A percentile compares a stretch with the other conserved stretches of the same genome.
Conservation (phyloP, 1,284 basidiomycete genomes). For the Trichosporon inkin region DNA sequence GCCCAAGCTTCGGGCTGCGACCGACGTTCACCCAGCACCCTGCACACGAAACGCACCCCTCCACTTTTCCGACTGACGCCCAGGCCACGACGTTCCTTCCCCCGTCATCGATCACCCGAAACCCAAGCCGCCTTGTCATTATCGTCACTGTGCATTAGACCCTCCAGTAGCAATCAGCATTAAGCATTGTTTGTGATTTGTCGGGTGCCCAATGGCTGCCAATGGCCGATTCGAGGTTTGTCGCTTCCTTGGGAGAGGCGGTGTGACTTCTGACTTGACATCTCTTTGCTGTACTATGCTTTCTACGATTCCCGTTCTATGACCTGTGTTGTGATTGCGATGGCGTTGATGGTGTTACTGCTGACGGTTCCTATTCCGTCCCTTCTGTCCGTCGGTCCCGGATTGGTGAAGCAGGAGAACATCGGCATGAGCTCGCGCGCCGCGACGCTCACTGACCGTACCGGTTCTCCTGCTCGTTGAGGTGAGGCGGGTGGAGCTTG, state of each 20-base stretch:
- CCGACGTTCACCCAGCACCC: background rate
- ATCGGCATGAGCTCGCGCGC: background rate
- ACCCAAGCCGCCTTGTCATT: background rate
- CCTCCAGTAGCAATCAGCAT: constrained; percentile 20
- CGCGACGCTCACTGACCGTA: constrained; percentile 10
- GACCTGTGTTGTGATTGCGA: background rate
- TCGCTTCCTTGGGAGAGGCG: too few species aligned
- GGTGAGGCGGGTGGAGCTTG: constrained; percentile 17
- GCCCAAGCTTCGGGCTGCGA: background rate
- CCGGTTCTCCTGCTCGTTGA: constrained; percentile 21
- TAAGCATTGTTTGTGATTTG: too few species aligned
- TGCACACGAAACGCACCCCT: background rate
- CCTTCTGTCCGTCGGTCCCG: background rate
- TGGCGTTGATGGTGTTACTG: background rate
- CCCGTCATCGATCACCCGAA: constrained; percentile 5
- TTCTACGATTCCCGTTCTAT: constrained; percentile 1
- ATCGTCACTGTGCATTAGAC: constrained; percentile 22
- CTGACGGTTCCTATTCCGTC: background rate
- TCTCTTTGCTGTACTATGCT: background rate
- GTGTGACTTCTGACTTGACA: constrained; percentile 1
- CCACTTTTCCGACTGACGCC: background rate
- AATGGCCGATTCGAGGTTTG: too few species aligned
- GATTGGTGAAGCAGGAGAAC: constrained; percentile 5
- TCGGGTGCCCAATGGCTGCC: too few species aligned
- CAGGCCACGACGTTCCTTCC: background rate